Conservation (phyloP, 352 stramenopile species). For the Globisporangium middletonii region DNA sequence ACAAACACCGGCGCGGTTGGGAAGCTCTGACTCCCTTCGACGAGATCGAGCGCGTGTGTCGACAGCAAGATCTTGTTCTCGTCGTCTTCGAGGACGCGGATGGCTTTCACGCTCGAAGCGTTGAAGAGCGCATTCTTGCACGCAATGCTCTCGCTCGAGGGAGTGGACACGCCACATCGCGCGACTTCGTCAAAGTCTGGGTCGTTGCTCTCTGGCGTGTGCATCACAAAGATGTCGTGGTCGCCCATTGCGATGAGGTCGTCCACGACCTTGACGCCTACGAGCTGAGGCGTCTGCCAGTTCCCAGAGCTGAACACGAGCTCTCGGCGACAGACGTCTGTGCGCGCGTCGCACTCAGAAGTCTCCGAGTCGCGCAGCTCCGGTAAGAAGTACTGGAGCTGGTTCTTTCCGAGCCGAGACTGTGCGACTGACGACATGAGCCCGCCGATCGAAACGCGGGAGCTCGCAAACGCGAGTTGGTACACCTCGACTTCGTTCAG, state of each 20-base stretch:
- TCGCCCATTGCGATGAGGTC: slow-evolving; percentile 50
- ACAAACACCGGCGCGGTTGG: slow-evolving; percentile 30
- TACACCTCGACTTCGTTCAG: slow-evolving; percentile 65
- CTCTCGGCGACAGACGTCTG: slow-evolving; percentile 45
- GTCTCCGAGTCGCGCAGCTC: slow-evolving; percentile 14
- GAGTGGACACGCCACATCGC: slow-evolving; percentile 14
- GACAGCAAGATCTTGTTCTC: slow-evolving; percentile 58
- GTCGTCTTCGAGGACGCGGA: slow-evolving; percentile 56
- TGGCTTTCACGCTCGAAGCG: slow-evolving; percentile 37
- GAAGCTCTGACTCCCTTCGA: slow-evolving; percentile 50
- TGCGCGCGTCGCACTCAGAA: slow-evolving; percentile 26
- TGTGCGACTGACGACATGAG: slow-evolving; percentile 45
- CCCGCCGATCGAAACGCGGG: slow-evolving; percentile 37
- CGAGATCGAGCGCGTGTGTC: slow-evolving; percentile 24
- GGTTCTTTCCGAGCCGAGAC: slow-evolving; percentile 26
- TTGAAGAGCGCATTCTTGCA: slow-evolving; percentile 39
- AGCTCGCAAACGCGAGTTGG: slow-evolving; percentile 49
- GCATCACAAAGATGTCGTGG: slow-evolving; percentile 38
- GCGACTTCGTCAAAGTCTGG: slow-evolving; percentile 31
- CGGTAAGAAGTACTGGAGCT: slow-evolving; percentile 31
- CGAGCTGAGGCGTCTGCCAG: slow-evolving; percentile 30
- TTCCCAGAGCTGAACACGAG: slow-evolving; percentile 51
- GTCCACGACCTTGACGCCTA: slow-evolving; percentile 36
- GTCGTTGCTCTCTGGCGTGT: slow-evolving; percentile 41
- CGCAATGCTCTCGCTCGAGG: slow-evolving; percentile 1